Base-by-base conservation (phyloP, 2,329 filamentous ascomycete species). In the Phialophora expanda region DNA sequence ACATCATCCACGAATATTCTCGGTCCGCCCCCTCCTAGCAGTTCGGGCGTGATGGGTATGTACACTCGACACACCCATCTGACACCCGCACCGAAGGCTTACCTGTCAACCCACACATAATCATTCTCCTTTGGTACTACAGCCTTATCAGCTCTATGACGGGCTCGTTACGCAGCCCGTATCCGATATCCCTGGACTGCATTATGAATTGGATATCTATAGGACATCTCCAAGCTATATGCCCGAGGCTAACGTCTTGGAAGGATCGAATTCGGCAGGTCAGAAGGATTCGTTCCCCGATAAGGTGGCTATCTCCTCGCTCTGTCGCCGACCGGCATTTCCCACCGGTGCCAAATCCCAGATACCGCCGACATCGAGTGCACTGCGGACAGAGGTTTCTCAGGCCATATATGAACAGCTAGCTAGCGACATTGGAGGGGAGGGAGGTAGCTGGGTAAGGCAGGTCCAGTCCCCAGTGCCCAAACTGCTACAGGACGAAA, bases 251-350 rank as follows among this genome's bases (percentile, higher is more conserved):
- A 55, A 32, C 12, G 3, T 9, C 24, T 55, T 53, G 48, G 26
- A 34, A 30, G 5, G 22, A 41, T 48, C 51, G 7, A 24, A 61
- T 54, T 4, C 38, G 58, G 58, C 24, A 61, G 30, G 46, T 54
- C 30, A 6, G 48, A 12, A 46, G 26, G 8, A 44, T 59, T 46
- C 34, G 44, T 11, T 53, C 17, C 17, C 4, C 12, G 58, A 66
- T 62, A 62, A 66, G 65, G 61, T 64, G 65, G 65, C 50, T 51
- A 66, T 66, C 61, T 66, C 64, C 64, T 61, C 38, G 24, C 11
- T 14, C n/a, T 22, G 22, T 20, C 38, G 22, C 38, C 56, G n/a
- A 12, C 28, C 58, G 46, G 28, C 58, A 53, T 22, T 51, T 26
- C 17, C 28, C 56, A 24, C 28, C 22, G 20, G 14, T 17, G 3